Percentiles rank a stretch among this genome's conserved stretches.
Conservation (phyloP, 371 early-diverging fungal species). For the Actinomortierella ambigua region DNA sequence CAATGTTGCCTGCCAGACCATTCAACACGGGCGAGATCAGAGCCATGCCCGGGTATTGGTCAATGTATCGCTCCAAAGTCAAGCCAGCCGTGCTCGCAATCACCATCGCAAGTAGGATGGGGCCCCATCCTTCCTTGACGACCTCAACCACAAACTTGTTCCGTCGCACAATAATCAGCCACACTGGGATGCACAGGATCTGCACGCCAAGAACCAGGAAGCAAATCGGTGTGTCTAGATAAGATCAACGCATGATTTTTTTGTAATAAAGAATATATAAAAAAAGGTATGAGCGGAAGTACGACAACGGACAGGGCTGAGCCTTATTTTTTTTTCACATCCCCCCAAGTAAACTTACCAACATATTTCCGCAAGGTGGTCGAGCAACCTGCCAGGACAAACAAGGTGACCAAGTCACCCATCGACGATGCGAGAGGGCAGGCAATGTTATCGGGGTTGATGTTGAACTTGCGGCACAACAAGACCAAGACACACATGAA, state of each 20-base stretch:
- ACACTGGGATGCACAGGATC: slow-evolving; percentile 55
- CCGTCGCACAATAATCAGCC: slow-evolving; percentile 57
- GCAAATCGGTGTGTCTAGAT: slow-evolving; percentile 54
- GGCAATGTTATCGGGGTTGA: slow-evolving; percentile 80
- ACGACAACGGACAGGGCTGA: no score
- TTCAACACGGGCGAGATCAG: slow-evolving; percentile 75
- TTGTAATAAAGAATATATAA: slow-evolving; percentile 6
- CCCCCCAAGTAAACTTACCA: slow-evolving; percentile 40
- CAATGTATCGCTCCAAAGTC: slow-evolving; percentile 75
- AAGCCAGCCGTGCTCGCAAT: slow-evolving; percentile 83
- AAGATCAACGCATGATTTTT: slow-evolving; percentile 10
- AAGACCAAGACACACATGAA: slow-evolving; percentile 74
- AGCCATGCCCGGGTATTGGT: slow-evolving; percentile 77
- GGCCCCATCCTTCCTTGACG: slow-evolving; percentile 75
- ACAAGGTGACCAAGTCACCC: slow-evolving; percentile 76
- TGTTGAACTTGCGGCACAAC: slow-evolving; percentile 60
- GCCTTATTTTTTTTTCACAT: no score
- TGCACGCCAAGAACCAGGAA: slow-evolving; percentile 52
- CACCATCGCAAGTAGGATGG: slow-evolving; percentile 76
- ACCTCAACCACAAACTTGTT: slow-evolving; percentile 70
- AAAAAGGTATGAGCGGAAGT: background rate
- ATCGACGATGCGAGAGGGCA: slow-evolving; percentile 75
- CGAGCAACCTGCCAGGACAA: slow-evolving; percentile 62
- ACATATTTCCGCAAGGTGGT: slow-evolving; percentile 50
- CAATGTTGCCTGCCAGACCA: slow-evolving; percentile 82